Base-by-base conservation (phyloP, 176 grass and related monocot genomes). In the Phragmites australis region DNA sequence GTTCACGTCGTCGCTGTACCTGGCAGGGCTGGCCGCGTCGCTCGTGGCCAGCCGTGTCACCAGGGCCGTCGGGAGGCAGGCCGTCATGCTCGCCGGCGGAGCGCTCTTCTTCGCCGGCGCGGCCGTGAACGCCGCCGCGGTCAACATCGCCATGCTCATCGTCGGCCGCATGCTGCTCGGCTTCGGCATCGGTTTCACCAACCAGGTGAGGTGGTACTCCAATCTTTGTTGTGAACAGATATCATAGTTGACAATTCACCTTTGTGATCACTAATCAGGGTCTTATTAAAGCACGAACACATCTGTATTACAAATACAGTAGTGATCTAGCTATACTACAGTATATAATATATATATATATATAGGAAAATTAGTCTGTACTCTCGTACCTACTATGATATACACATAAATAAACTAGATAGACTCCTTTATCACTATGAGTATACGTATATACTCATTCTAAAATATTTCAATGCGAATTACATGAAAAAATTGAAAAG, bases 141-240 rank as follows among this genome's bases (percentile, higher is more conserved):
- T 87, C 3, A 90, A 91, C 78, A 45, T 94, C 62, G 79, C 87
- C 58, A 94, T 94, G 89, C 92, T 94, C 72, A 89, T 94, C 73
- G 63, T 91, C 9, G 92, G 89, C 3, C 87, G 92, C 56, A 49
- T 91, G 32, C 73, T 91, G 61, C 86, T 94, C 32, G 92, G 92
- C 32, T 81, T 94, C 64, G 89, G 89, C 50, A 75, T 94, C 21
- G 92, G 92, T 3, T 94, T 94, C 83, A 86, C 78, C 65, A 96
- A 92, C 18, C 93, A 94, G 86, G 92, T 92, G 68, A 3, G 11
- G 22, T n/a, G 21, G 40, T 48, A 18, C 7, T 21, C 18, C 63
- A 9, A 58, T 15, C 1, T 15, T 14, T 4, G 26, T 27, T 14
- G 2, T 29, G n/a, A n/a, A n/a, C n/a, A n/a, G n/a, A n/a, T n/a